Percentiles rank a stretch among this genome's conserved stretches.
Conservation (phyloP, 106 monocot genomes). For the Iris macrosiphon region DNA sequence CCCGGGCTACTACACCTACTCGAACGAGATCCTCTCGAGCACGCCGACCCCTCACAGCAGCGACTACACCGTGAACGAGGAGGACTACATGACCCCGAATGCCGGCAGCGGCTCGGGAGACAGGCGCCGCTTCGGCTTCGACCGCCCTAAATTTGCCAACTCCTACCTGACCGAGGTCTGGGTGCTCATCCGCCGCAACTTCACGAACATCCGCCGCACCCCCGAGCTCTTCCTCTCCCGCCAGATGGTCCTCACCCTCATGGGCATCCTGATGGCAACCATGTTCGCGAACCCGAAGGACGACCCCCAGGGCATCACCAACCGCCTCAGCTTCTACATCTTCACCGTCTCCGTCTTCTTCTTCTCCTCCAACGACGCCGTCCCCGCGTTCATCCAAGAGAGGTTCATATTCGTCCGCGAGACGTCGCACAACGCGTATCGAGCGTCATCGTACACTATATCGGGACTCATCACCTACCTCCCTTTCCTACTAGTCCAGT, state of each 20-base stretch:
- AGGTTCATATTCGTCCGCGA: conserved; percentile 48
- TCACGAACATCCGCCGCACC: conserved; percentile 42
- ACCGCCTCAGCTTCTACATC: conserved; percentile 44
- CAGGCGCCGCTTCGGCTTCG: neutral
- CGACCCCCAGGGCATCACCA: conserved; percentile 28
- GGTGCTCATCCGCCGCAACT: conserved; percentile 48
- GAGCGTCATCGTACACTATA: conserved; percentile 34
- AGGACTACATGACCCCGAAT: conserved; percentile 26
- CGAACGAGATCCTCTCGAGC: conserved; percentile 25
- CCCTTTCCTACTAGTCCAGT: conserved; percentile 33
- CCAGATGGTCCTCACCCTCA: conserved; percentile 39
- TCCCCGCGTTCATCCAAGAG: conserved; percentile 51
- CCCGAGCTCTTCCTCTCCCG: conserved; percentile 53
- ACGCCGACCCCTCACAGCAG: conserved; percentile 35
- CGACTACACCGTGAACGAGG: conserved; percentile 36
- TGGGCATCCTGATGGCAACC: conserved; percentile 49
- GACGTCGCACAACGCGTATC: conserved; percentile 46
- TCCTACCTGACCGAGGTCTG: conserved; percentile 29
- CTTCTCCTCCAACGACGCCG: conserved; percentile 47
- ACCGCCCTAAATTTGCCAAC: conserved; percentile 38
- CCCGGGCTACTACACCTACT: conserved; percentile 20
- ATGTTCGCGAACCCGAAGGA: conserved; percentile 38
- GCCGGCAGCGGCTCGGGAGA: neutral
- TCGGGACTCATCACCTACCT: conserved; percentile 31
- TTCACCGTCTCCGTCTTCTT: conserved; percentile 43